Conservation (phyloP, 139 green algal genomes). For the Marvania coccoides region DNA sequence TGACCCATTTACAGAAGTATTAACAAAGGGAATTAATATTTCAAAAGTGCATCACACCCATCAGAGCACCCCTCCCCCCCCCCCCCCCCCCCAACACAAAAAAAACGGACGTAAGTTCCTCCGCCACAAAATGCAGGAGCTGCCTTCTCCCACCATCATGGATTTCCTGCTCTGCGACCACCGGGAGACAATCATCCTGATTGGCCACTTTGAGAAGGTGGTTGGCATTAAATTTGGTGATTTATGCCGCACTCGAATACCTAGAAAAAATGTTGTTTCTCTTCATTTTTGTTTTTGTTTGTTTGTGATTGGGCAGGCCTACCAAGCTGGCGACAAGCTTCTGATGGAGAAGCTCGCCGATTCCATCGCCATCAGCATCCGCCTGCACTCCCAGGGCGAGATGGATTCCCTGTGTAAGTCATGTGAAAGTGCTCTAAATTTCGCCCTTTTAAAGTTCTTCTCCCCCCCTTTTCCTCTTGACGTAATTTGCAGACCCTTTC, state of each 20-base stretch:
- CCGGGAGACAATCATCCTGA: slow-evolving; percentile 11
- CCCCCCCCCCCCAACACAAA: no score
- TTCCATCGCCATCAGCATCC: slow-evolving; percentile 9
- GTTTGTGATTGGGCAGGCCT: not conserved
- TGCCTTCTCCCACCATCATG: slow-evolving; percentile 2
- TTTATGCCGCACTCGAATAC: no score
- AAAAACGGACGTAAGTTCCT: not conserved
- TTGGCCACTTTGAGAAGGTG: slow-evolving; percentile 17
- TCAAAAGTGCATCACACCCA: no score
- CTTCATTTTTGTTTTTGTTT: not conserved
- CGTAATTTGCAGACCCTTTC: no score
- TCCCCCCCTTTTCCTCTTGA: no score
- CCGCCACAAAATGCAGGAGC: not conserved
- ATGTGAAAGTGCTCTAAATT: no score
- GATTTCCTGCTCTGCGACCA: slow-evolving; percentile 19
- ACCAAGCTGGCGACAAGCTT: slow-evolving; percentile 2
- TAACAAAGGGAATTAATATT: not conserved
- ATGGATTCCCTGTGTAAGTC: slow-evolving; percentile 16
- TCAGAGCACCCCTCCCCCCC: no score
- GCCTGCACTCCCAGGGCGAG: slow-evolving; percentile 20
- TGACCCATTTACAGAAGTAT: not conserved
- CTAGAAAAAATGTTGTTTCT: no score
- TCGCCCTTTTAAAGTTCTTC: no score
- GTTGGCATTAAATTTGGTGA: not conserved
- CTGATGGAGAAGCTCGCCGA: slow-evolving; percentile 18